A percentile compares a stretch with the other conserved stretches of the same genome.
phyloP scores from a whole-genome alignment of 805 yeast genomes.

The Kazachstania psychrophila region DNA sequence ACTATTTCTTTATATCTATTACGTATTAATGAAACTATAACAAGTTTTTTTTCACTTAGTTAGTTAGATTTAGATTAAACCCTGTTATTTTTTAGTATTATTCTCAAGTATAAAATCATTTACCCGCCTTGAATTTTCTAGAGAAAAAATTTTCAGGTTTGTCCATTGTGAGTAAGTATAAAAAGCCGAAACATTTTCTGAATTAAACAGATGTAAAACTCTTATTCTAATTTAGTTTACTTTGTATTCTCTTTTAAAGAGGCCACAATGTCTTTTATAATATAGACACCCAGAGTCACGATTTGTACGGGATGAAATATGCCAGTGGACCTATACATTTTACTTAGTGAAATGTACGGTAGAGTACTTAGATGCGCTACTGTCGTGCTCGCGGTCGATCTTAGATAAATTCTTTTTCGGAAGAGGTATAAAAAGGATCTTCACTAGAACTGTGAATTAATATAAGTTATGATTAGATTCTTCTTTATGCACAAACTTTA shows the following conservation, averaged over 20 bases:
- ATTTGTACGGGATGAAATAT: constrained; percentile 24
- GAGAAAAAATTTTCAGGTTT: no score
- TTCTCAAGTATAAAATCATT: no score
- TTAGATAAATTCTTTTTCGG: constrained; percentile 45
- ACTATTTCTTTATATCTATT: neutral
- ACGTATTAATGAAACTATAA: neutral
- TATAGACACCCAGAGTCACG: constrained; percentile 76
- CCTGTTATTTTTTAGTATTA: no score
- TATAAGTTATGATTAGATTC: constrained; percentile 21
- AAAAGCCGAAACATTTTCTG: no score
- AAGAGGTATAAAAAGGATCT: constrained; percentile 16
- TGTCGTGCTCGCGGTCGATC: constrained; percentile 93
- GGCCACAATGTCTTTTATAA: constrained; percentile 35
- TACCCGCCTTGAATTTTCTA: no score
- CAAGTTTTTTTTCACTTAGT: no score
- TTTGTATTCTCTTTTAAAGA: constrained; percentile 5
- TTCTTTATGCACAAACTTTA: constrained; percentile 12
- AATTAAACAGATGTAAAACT: neutral
- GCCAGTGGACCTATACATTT: constrained; percentile 29
- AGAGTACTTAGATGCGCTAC: constrained; percentile 12
- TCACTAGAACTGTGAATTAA: constrained; percentile 21
- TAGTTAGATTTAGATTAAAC: no score
- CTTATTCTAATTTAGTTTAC: neutral
- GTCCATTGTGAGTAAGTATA: no score
- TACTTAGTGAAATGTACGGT: constrained; percentile 9